Evolutionary conservation across 768 basidiomycete species (phyloP), one percentile per base, ranked within the genome.

Genomic region (Suillus spraguei): DNA sequence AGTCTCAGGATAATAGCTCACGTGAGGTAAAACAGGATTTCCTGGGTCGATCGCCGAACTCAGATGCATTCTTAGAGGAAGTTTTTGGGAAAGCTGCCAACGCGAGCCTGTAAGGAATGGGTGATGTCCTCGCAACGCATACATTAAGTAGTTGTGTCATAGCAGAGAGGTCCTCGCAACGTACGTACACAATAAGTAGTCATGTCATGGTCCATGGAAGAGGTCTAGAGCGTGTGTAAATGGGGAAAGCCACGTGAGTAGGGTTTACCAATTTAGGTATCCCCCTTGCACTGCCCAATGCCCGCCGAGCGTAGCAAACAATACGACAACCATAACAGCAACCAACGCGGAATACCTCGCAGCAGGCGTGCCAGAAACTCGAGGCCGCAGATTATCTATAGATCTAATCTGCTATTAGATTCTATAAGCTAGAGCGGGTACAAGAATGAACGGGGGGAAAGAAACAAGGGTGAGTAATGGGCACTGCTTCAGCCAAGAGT

Each of bases 21-120:
- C 41, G 36, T 39, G 39, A n/a, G n/a, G 42, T 59, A 64, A 50
- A 52, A 20, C 63, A 91, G 90, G 86, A 87, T 67, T 93, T 94
- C 84, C 82, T 94, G 56, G 91, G 91, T 5, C 83, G 92, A 22
- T 79, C 81, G 54, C 90, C 92, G 28, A 89, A 89, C 67, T 87
- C 85, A 64, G 85, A 89, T 35, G 92, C 92, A 5, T 94, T 94
- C 75, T 74, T 89, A 64, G 74, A 88, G 63, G 85, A 87, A 68
- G 75, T 92, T 46, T 88, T 88, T 67, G 85, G 87, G 0, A 76
- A 76, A 16, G 69, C 75, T 28, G 73, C 80, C 17, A 62, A 72
- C 16, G 73, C 78, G 5, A 78, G 78, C 60, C 70, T 80, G 28
- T 80, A 50, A 60, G 24, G 16, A 24, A 39, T 10, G 16, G 20